Base-by-base conservation (phyloP, 768 basidiomycete species). In the Dentipellis sp. region DNA sequence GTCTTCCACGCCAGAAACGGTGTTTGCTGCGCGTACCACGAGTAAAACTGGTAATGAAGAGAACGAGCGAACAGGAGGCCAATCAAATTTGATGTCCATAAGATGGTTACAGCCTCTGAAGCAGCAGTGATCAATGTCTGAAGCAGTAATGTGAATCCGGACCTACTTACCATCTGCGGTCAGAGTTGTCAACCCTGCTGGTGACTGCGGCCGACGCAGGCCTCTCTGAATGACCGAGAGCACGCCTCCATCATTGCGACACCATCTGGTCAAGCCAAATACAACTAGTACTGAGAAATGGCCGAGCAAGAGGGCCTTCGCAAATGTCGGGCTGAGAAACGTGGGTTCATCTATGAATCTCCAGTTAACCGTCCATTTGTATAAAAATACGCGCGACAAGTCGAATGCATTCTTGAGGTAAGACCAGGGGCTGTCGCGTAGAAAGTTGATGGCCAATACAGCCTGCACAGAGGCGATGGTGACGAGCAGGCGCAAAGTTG, bases 291-390 rank as follows among this genome's bases (percentile, higher is more conserved):
- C 71, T 0, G 71, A 68, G 10, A 81, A 67, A 65, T 97, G 94
- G 5, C 80, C 82, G 12, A 79, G 58, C 16, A 98, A 72, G 14
- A 99, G 74, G 0, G 73, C 70, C 42, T 67, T 72, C 1, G 88
- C 83, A 72, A 86, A 88, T 46, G 65, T 67, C 2, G 70, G 67
- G 58, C 82, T 85, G 49, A 91, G 71, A 71, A 97, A 98, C 5
- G 74, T 74, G n/a, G 79, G 73, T 66, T 94, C 89, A 23, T 78
- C 73, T 2, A 99, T 59, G 65, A 95, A 87, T 47, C 93, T 81
- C 97, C 97, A 99, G 66, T 98, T 99, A 55, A 97, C 94, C 0
- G 95, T 97, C 95, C 95, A 99, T 67, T 90, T 84, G 69, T 89
- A 97, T 34, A 97, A 71, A 72, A 99, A 99, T 8, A 84, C 78